Conservation (phyloP, 139 green algal genomes). For the Ettlia oleoabundans region DNA sequence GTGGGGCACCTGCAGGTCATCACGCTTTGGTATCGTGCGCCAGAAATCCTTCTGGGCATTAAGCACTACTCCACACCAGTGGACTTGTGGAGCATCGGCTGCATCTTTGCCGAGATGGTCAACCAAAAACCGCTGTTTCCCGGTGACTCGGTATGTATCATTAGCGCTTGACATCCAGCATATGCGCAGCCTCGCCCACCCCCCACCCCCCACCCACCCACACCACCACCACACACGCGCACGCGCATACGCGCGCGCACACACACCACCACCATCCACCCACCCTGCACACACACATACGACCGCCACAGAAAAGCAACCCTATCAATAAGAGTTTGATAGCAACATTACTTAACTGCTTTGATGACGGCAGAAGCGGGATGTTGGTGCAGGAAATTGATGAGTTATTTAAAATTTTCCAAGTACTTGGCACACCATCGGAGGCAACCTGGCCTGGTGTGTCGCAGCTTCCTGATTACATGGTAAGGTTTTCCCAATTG, state of each 20-base stretch:
- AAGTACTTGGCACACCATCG: constrained; percentile 66
- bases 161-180: no score
- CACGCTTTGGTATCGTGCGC: constrained; percentile 97
- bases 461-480: constrained; percentile 76
- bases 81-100: constrained; percentile 98
- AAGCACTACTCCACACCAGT: constrained; percentile 95
- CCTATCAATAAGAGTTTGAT: no score
- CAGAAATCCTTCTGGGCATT: constrained; percentile 96
- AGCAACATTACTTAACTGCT: no score
- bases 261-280: neutral
- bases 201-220: no score
- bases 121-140: constrained; percentile 85
- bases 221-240: no score
- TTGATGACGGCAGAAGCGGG: neutral
- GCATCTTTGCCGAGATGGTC: constrained; percentile 97
- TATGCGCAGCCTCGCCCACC: no score
- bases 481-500: constrained; percentile 48
- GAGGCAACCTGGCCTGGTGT: constrained; percentile 65
- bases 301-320: no score
- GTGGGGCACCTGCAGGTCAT: constrained; percentile 78
- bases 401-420: constrained; percentile 79
- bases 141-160: constrained; percentile 78
- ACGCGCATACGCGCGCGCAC: no score
- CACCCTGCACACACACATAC: no score
- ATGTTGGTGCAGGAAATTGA: constrained; percentile 70